Conservation (phyloP, 176 grass and related monocot species). For the Oryza officinalis region DNA sequence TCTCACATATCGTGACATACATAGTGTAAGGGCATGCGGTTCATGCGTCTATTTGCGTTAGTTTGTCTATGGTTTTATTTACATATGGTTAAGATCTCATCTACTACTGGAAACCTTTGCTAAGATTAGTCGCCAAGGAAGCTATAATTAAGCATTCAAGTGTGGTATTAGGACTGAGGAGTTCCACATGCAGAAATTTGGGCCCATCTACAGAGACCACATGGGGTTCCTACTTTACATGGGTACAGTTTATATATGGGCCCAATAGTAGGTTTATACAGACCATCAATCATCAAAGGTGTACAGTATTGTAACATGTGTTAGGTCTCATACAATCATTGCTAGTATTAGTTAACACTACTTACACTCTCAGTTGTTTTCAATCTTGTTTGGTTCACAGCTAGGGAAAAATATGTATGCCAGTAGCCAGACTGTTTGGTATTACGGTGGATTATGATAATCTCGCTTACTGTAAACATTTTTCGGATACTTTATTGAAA, state of each 20-base stretch:
- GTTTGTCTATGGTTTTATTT: neutral
- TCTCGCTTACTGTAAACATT: no score
- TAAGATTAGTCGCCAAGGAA: conserved; percentile 2
- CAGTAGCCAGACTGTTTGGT: neutral
- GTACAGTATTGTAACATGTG: neutral
- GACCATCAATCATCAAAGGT: neutral
- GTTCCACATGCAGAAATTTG: neutral
- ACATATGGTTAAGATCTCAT: neutral
- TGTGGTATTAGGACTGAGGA: neutral
- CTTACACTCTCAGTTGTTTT: neutral
- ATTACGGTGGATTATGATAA: no score
- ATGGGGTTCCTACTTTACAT: neutral
- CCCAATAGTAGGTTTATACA: conserved; percentile 12
- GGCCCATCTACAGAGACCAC: neutral
- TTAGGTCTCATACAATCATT: neutral
- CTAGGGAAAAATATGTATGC: neutral
- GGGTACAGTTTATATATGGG: neutral
- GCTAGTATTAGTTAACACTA: neutral
- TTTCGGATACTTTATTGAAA: neutral
- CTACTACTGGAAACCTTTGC: neutral
- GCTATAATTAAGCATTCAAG: neutral
- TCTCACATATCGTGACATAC: neutral
- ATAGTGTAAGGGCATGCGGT: neutral
- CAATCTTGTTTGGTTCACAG: neutral
- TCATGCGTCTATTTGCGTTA: neutral